These are phyloP conservation scores for Euphorbia tirucalli DNA, from an alignment of 345 rosid species.

Conservation along the genomic window DNA sequence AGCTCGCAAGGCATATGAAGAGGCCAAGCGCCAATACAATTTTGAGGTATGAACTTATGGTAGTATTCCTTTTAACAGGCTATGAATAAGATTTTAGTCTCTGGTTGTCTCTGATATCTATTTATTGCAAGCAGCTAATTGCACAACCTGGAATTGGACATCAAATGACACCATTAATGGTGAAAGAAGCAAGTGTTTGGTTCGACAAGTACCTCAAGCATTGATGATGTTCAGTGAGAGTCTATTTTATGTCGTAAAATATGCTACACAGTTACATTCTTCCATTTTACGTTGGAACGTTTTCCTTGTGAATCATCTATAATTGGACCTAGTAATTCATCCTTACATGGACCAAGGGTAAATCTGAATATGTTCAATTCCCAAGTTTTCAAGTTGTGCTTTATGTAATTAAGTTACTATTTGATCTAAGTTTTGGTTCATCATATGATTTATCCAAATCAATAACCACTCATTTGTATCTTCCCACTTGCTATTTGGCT, in stretches of 20 bases:
- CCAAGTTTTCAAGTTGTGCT: not conserved
- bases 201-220: slow-evolving; percentile 58
- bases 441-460: not conserved
- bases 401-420: no score
- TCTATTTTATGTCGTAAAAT: not conserved
- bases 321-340: not conserved
- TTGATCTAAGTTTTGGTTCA: not conserved
- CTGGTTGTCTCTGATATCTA: not conserved
- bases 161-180: slow-evolving; percentile 63
- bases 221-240: not conserved
- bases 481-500: not conserved
- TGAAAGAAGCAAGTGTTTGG: slow-evolving; percentile 75
- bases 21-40: slow-evolving; percentile 36
- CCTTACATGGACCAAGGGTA: not conserved
- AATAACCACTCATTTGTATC: not conserved
- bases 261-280: not conserved
- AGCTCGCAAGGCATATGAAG: slow-evolving; percentile 44
- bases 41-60: slow-evolving; percentile 43
- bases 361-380: not conserved
- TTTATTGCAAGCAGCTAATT: slow-evolving; percentile 40
- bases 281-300: not conserved
- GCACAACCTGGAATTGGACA: slow-evolving; percentile 73
- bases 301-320: not conserved
- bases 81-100: no score
- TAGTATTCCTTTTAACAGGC: not conserved